Evolutionary conservation across 2,329 filamentous ascomycete species (phyloP).

Genomic region (Fusarium nanum): DNA sequence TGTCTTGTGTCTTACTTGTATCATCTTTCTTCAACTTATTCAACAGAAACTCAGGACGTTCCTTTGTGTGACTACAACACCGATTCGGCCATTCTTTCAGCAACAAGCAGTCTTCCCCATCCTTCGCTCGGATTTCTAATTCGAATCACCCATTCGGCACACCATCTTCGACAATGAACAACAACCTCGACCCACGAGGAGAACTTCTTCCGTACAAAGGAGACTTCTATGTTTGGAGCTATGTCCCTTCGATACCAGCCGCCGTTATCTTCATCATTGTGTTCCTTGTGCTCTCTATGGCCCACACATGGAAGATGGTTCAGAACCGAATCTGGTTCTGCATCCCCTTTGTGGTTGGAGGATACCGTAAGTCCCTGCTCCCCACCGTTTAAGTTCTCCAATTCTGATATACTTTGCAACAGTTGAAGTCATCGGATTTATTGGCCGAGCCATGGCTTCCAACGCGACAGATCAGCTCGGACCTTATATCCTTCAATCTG

Average conservation of each 20-base stretch:
- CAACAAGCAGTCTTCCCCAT: too few relatives aligned
- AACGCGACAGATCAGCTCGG: not conserved
- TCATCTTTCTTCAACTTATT: not conserved
- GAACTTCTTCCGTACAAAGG: slow-evolving; percentile 25
- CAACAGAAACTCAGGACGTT: not conserved
- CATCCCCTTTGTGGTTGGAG: slow-evolving; percentile 55
- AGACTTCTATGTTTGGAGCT: slow-evolving; percentile 49
- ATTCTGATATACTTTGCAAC: not conserved
- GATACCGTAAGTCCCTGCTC: slow-evolving; percentile 6
- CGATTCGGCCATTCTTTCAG: not conserved
- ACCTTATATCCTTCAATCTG: not conserved
- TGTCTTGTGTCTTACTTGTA: not conserved
- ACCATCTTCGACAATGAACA: not conserved
- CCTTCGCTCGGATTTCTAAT: not conserved
- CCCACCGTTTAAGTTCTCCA: not conserved
- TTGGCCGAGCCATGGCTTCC: not conserved
- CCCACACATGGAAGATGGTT: slow-evolving; percentile 54
- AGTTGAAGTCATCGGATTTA: not conserved
- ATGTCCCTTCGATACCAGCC: slow-evolving; percentile 55
- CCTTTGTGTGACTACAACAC: not conserved
- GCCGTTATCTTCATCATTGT: slow-evolving; percentile 56
- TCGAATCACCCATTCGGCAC: not conserved
- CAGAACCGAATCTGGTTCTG: slow-evolving; percentile 60
- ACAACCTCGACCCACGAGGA: not conserved
- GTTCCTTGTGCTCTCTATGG: slow-evolving; percentile 53